Base-by-base conservation (phyloP, 768 basidiomycete species). In the Hemileccinum impolitum region DNA sequence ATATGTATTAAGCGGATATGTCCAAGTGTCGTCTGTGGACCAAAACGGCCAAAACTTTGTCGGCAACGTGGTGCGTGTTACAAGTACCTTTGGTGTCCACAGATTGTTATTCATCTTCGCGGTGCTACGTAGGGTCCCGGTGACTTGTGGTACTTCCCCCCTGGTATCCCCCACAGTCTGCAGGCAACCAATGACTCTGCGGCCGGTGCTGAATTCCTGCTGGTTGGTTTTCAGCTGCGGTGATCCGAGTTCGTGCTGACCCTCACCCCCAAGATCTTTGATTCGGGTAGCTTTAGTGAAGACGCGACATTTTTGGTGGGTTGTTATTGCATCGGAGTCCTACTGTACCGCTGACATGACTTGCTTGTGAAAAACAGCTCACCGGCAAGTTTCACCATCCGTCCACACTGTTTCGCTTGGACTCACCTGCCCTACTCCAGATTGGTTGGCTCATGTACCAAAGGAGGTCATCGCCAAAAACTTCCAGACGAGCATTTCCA, bases 381-480 rank as follows among this genome's bases (percentile, higher is more conserved):
- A 55, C 56, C 12, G 47, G 48, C 52, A 40, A 47, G 45, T 54
- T 15, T 78, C 75, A 23, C 11, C 15, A 31, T 14, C 6, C 17
- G 28, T 12, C 15, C 1, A 10, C 6, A n/a, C n/a, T 14, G 30
- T 47, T 44, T 19, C 30, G 13, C n/a, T 35, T 17, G 28, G 26
- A 18, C 35, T 43, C 10, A 54, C n/a, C 26, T 18, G 32, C 14
- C 21, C 3, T n/a, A n/a, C n/a, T 15, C 18, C 9, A 55, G 82
- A 85, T 54, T 85, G 83, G 81, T 68, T 84, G 23, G 72, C 81
- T 14, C 83, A 84, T 52, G 70, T 78, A 3, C 79, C 79, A 4
- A 67, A 72, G 54, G 70, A 72, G 30, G 76, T 80, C 10, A 62
- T 84, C 4, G 79, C 81, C 14, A 82, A 82, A 64, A 85, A 83